A percentile compares a stretch with the other conserved stretches of the same genome.
These are phyloP conservation scores for Aspergillaceae sp. DNA, from an alignment of 2,329 filamentous ascomycete species.

Conservation along the genomic window DNA sequence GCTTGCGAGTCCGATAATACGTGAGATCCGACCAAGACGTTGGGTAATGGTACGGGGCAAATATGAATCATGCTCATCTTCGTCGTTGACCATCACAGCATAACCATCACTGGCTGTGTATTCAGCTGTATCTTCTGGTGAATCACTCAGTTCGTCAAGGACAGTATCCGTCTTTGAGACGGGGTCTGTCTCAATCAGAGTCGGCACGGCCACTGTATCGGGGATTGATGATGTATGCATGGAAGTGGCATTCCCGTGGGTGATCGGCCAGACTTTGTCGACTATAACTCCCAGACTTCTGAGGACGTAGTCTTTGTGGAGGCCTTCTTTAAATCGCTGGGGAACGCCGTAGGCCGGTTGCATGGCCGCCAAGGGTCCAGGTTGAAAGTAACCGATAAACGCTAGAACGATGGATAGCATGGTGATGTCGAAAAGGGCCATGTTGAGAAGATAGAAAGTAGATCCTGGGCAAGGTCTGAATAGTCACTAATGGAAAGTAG, in stretches of 20 bases:
- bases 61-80: not conserved
- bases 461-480: too few relatives aligned
- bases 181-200: not conserved
- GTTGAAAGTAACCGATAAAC: not conserved
- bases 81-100: not conserved
- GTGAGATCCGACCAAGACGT: not conserved
- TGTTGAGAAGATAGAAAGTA: not conserved
- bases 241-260: not conserved
- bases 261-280: not conserved
- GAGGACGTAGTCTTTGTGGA: not conserved
- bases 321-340: not conserved
- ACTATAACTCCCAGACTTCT: not conserved
- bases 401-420: not conserved
- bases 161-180: not conserved
- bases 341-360: too few relatives aligned
- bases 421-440: not conserved
- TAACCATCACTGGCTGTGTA: not conserved
- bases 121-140: not conserved
- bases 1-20: too few relatives aligned
- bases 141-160: not conserved
- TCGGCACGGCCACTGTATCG: not conserved
- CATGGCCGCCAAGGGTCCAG: not conserved
- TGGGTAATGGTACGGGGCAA: not conserved
- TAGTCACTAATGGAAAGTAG: too few relatives aligned
- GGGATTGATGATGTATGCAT: not conserved